These are phyloP conservation scores for Spizellomyces punctatus DNA, from an alignment of 192 early-diverging fungal species.

Conservation along the genomic window DNA sequence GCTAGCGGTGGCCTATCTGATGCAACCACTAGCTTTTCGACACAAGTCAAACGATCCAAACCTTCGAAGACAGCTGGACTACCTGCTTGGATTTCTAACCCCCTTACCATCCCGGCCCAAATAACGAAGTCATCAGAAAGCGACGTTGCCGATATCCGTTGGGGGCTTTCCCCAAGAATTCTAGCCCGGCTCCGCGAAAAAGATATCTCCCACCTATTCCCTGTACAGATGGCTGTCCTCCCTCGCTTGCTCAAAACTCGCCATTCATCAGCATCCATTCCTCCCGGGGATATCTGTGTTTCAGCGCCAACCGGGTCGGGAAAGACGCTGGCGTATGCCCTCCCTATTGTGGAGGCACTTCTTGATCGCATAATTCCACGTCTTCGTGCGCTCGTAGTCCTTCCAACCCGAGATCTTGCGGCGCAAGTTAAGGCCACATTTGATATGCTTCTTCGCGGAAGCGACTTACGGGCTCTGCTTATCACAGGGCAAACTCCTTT, in stretches of 20 bases:
- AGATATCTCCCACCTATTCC: conserved; percentile 78
- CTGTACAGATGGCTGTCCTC: conserved; percentile 86
- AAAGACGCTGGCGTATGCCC: conserved; percentile 93
- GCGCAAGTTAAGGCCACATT: conserved; percentile 86
- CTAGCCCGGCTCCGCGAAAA: conserved; percentile 54
- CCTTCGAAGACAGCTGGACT: conserved; percentile 63
- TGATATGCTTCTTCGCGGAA: conserved; percentile 75
- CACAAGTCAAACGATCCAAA: conserved; percentile 8
- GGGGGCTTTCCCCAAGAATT: conserved; percentile 60
- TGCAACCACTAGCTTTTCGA: background rate
- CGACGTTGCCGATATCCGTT: conserved; percentile 47
- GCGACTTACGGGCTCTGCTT: conserved; percentile 72
- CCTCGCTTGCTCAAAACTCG: conserved; percentile 74
- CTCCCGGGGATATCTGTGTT: conserved; percentile 87
- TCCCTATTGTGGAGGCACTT: conserved; percentile 89
- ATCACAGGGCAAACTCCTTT: conserved; percentile 80
- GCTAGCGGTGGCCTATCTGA: background rate
- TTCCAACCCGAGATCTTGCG: conserved; percentile 93
- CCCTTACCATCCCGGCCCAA: conserved; percentile 69
- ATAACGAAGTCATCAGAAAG: conserved; percentile 42
- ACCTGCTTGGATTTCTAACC: conserved; percentile 86
- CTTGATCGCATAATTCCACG: conserved; percentile 73
- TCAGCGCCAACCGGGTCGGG: conserved; percentile 95
- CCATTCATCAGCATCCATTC: conserved; percentile 63
- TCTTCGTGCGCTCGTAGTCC: conserved; percentile 83